Evolutionary conservation across 2,329 filamentous ascomycete genomes (phyloP), one percentile per base, ranked within the genome.

Genomic region (Colletotrichum sp.): DNA sequence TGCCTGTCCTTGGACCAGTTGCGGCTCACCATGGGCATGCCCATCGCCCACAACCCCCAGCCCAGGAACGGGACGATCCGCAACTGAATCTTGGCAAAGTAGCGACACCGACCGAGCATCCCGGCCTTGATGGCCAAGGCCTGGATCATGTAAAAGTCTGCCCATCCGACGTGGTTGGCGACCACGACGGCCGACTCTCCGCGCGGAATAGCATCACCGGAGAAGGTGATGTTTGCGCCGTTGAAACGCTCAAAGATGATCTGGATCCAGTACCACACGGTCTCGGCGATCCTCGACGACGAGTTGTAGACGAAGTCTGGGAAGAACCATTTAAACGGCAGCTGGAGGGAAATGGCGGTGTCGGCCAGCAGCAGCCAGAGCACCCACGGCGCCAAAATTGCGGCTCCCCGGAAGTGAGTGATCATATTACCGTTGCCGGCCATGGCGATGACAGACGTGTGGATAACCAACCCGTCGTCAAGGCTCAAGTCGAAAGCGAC

Each of bases 111-210:
- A n/a, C 89, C 86, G 9, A 93, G 86, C 92, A 93, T 93, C 71
- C 86, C 87, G 15, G 88, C 83, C 57, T 84, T 84, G 64, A 88
- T 79, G 16, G 91, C 91, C 57, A 92, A 82, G 48, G 88, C 87
- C 82, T 93, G 91, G 77, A 93, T 90, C 86, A 92, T 88, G 84
- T 92, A 93, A 80, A 93, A 92, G 82, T 93, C 91, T 72, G 87
- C 86, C 91, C 91, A 93, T 68, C 86, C 87, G 52, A 92, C 88
- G 82, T 93, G 91, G 80, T 93, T 92, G 70, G 88, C 85, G 69
- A 93, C 83, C 36, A 93, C 89, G 69, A 93, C 88, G 70, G 90
- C 91, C 30, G 88, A 91, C 82, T 93, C 91, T n/a, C 85, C 86
- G 13, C 75, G 71, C 2, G 89, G 90, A 11, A 92, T 82, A 2